A percentile compares a stretch with the other conserved stretches of the same genome.
Conservation (phyloP, 2,329 filamentous ascomycete species). For the Penicillium sp. region DNA sequence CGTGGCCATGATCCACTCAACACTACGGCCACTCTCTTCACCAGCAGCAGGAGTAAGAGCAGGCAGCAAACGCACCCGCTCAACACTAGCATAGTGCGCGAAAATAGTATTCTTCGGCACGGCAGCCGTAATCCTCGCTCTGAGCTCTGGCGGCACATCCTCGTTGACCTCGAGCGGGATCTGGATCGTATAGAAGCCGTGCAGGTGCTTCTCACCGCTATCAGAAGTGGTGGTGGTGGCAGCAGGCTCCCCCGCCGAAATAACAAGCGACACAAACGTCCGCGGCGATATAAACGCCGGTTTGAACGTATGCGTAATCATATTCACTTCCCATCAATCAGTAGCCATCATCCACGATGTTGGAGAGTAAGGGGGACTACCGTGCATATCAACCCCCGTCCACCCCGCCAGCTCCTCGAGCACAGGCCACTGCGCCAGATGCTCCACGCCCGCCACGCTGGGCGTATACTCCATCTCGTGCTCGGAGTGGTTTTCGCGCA, state of each 20-base stretch:
- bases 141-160: conserved; percentile 17
- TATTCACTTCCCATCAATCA: conserved; percentile 22
- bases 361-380: conserved; percentile 15
- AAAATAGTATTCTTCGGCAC: conserved; percentile 27
- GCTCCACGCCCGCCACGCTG: conserved; percentile 28
- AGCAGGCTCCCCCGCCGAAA: conserved; percentile 22
- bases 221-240: neutral
- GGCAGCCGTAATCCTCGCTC: conserved; percentile 19
- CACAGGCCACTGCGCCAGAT: conserved; percentile 26
- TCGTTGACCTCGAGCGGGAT: conserved; percentile 24
- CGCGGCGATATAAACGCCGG: conserved; percentile 31
- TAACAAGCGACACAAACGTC: conserved; percentile 29
- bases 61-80: conserved; percentile 23
- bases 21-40: neutral
- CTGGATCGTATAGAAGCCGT: conserved; percentile 31
- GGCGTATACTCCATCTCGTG: conserved; percentile 42
- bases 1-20: conserved; percentile 37
- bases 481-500: conserved; percentile 36
- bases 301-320: conserved; percentile 35
- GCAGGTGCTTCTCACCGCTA: neutral
- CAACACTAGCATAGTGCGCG: conserved; percentile 34
- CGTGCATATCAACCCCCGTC: conserved; percentile 24
- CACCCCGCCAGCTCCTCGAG: conserved; percentile 19
- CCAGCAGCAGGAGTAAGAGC: neutral
- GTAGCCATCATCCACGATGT: too few relatives aligned